Evolutionary conservation across 352 stramenopile genomes (phyloP).

Genomic region (Pythium coloratum): DNA sequence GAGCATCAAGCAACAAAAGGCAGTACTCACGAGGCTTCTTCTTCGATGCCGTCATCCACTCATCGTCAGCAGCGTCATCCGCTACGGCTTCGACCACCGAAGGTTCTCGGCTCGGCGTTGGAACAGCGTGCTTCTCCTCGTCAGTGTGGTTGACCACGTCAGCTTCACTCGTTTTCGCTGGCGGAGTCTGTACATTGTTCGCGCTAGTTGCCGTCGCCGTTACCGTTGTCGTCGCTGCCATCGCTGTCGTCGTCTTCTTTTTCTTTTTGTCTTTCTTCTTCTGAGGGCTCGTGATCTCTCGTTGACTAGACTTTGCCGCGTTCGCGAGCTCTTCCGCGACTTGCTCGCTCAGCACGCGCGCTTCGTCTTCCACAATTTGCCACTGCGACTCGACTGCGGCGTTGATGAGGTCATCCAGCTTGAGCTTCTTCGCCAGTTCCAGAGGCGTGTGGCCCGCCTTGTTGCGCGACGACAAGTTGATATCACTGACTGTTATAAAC

Average conservation of each 20-base stretch:
- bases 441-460: constrained; percentile 38
- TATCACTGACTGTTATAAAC: constrained; percentile 12
- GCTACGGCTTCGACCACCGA: neutral
- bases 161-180: neutral
- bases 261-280: constrained; percentile 45
- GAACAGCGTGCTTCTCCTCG: neutral
- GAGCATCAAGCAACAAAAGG: too few species aligned
- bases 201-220: neutral
- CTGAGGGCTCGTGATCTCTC: constrained; percentile 1
- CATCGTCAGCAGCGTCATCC: constrained; percentile 1
- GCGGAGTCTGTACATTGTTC: constrained; percentile 27
- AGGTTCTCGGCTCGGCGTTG: neutral
- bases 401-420: constrained; percentile 14
- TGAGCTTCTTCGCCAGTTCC: constrained; percentile 33
- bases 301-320: constrained; percentile 10
- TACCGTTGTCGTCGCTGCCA: neutral
- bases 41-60: constrained; percentile 30
- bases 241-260: constrained; percentile 28
- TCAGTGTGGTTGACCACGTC: neutral
- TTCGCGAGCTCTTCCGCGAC: constrained; percentile 20
- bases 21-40: constrained; percentile 22
- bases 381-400: constrained; percentile 27
- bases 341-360: constrained; percentile 20
- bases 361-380: constrained; percentile 25
- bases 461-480: constrained; percentile 32